Evolutionary conservation across 768 basidiomycete species (phyloP).

Genomic region (Naganishia vaughanmartiniae): DNA sequence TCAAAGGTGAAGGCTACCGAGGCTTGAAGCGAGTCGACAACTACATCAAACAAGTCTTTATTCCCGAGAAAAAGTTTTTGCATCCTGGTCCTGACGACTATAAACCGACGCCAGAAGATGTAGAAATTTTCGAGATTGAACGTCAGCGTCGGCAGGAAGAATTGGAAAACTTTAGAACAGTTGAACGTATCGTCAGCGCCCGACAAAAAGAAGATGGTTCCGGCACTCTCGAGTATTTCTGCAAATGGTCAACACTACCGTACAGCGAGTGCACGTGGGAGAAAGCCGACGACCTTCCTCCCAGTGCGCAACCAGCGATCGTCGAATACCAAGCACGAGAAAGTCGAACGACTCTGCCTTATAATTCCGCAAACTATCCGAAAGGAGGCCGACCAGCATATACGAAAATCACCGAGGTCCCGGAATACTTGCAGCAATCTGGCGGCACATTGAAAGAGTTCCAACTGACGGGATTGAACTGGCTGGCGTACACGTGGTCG

Average conservation of each 20-base stretch:
- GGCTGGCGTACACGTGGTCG: conserved; percentile 96
- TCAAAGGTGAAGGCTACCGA: conserved; percentile 74
- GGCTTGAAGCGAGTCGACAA: conserved; percentile 98
- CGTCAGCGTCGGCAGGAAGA: conserved; percentile 89
- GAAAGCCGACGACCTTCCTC: conserved; percentile 70
- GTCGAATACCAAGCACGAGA: conserved; percentile 75
- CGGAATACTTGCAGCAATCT: conserved; percentile 72
- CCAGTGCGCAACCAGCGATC: conserved; percentile 73
- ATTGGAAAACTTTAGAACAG: conserved; percentile 81
- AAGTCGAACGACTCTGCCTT: conserved; percentile 75
- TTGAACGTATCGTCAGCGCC: conserved; percentile 83
- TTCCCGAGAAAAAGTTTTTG: conserved; percentile 68
- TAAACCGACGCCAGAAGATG: conserved; percentile 76
- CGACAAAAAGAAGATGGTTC: conserved; percentile 62
- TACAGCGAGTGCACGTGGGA: conserved; percentile 99
- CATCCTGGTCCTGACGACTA: conserved; percentile 60
- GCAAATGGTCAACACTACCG: conserved; percentile 87
- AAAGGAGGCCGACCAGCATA: conserved; percentile 71
- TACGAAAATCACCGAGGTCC: conserved; percentile 79
- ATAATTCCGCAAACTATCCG: conserved; percentile 70
- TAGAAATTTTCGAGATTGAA: conserved; percentile 82
- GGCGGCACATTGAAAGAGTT: conserved; percentile 94
- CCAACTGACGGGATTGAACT: conserved; percentile 95
- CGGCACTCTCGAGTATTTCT: conserved; percentile 71
- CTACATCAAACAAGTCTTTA: conserved; percentile 76